Percentiles rank a stretch among this genome's conserved stretches.
Evolutionary conservation across 1,284 basidiomycete genomes (phyloP).

Genomic region (Malassezia cuniculi): DNA sequence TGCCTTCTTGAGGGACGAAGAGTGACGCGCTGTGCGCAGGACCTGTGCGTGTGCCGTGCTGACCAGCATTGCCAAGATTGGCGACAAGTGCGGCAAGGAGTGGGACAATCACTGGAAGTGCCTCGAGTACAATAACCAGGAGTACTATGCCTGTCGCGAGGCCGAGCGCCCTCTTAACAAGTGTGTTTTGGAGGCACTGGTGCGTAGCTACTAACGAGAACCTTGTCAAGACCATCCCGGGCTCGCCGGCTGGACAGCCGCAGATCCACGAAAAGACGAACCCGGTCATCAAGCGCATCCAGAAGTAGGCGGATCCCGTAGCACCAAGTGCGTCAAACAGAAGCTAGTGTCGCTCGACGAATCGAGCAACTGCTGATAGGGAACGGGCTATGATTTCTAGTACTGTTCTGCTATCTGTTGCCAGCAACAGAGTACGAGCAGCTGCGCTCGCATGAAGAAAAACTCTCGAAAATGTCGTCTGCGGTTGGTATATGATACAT

Average conservation of each 20-base stretch:
- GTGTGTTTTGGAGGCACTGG: constrained; percentile 90
- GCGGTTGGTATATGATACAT: too few species aligned
- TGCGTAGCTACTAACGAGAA: constrained; percentile 52
- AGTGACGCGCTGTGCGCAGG: constrained; percentile 87
- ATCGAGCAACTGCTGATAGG: too few species aligned
- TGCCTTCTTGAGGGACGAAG: constrained; percentile 91
- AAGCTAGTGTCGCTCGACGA: too few species aligned
- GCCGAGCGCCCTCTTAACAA: constrained; percentile 78
- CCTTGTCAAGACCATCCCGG: constrained; percentile 81
- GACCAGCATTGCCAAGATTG: constrained; percentile 73
- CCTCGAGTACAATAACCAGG: constrained; percentile 91
- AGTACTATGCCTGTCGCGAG: constrained; percentile 80
- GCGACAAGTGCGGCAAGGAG: constrained; percentile 75
- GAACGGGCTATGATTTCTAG: too few species aligned
- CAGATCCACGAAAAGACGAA: constrained; percentile 81
- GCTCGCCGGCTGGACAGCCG: constrained; percentile 66
- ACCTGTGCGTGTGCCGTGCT: constrained; percentile 56
- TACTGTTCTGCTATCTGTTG: too few species aligned
- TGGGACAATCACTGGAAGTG: constrained; percentile 92
- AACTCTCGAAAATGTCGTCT: too few species aligned
- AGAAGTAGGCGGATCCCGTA: constrained; percentile 14
- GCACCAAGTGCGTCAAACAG: too few species aligned
- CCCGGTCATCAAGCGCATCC: constrained; percentile 51
- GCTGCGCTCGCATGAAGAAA: too few species aligned
- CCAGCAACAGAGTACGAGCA: neutral